These are phyloP conservation scores for Exophiala mesophila DNA, from an alignment of 2,329 filamentous ascomycete genomes.

Conservation along the genomic window DNA sequence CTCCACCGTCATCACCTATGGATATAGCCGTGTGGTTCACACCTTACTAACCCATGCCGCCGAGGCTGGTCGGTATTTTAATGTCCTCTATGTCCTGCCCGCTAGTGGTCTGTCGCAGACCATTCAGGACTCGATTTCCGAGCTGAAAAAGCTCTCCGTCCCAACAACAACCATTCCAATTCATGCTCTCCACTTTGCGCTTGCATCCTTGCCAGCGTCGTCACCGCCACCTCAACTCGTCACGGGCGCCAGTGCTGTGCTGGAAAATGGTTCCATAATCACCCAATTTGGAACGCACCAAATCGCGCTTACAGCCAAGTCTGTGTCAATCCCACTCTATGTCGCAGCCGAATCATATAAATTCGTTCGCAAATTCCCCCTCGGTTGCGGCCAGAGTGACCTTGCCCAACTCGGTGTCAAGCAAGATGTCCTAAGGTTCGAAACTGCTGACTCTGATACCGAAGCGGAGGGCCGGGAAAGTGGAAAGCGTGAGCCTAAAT, in stretches of 20 bases:
- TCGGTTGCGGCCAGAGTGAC: constrained; percentile 43
- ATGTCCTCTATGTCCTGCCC: constrained; percentile 70
- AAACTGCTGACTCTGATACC: constrained; percentile 36
- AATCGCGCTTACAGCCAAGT: constrained; percentile 74
- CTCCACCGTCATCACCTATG: constrained; percentile 81
- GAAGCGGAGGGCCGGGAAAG: constrained; percentile 40
- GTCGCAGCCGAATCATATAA: constrained; percentile 95
- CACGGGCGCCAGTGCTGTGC: constrained; percentile 73
- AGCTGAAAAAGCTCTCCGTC: constrained; percentile 18
- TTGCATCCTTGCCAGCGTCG: constrained; percentile 13
- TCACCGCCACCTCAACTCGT: constrained; percentile 46
- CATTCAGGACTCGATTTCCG: constrained; percentile 4
- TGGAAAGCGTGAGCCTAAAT: constrained; percentile 18
- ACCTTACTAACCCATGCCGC: constrained; percentile 59
- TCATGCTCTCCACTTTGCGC: constrained; percentile 16
- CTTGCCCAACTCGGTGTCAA: constrained; percentile 60
- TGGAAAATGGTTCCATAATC: constrained; percentile 90
- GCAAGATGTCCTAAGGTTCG: constrained; percentile 72
- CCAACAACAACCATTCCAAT: constrained; percentile 19
- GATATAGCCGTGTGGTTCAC: constrained; percentile 78
- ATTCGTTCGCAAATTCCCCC: constrained; percentile 81
- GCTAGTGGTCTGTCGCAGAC: constrained; percentile 9
- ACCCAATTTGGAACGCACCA: constrained; percentile 82
- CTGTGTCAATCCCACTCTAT: constrained; percentile 72
- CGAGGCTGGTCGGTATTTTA: constrained; percentile 62